Evolutionary conservation across 2,329 filamentous ascomycete species (phyloP).

Genomic region (Botryotinia calthae): DNA sequence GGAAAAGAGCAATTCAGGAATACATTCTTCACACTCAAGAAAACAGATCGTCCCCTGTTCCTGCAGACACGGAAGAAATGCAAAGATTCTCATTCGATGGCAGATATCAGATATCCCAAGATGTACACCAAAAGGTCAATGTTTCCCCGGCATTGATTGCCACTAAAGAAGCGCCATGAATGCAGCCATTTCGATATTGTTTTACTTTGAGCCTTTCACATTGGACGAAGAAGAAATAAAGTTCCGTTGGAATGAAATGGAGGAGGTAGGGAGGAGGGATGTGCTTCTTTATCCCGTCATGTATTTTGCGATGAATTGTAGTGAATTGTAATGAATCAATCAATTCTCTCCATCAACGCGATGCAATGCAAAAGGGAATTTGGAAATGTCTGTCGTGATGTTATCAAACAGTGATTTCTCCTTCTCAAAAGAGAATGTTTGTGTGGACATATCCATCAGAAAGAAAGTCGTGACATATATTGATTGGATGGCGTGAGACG

Average conservation of each 20-base stretch:
- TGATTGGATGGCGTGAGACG: slow-evolving; percentile 3
- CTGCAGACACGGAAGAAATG: background rate
- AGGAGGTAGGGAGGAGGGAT: background rate
- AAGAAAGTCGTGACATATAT: slow-evolving; percentile 7
- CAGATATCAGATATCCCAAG: background rate
- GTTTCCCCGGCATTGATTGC: slow-evolving; percentile 15
- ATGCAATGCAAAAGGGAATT: background rate
- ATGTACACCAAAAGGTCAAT: background rate
- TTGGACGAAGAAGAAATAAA: background rate
- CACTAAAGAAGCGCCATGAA: slow-evolving; percentile 18
- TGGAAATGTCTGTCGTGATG: background rate
- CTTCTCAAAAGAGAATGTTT: background rate
- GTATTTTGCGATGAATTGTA: background rate
- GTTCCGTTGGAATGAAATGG: background rate
- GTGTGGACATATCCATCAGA: background rate
- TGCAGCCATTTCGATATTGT: slow-evolving; percentile 16
- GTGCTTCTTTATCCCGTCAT: background rate
- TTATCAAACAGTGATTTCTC: background rate
- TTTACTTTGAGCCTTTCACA: background rate
- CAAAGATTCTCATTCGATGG: background rate
- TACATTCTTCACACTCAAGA: background rate
- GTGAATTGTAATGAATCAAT: too few relatives aligned
- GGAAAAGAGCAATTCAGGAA: background rate
- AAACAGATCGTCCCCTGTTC: background rate
- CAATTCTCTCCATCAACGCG: background rate